Evolutionary conservation across 2,329 filamentous ascomycete genomes (phyloP).

Genomic region (Penicillium italicum): DNA sequence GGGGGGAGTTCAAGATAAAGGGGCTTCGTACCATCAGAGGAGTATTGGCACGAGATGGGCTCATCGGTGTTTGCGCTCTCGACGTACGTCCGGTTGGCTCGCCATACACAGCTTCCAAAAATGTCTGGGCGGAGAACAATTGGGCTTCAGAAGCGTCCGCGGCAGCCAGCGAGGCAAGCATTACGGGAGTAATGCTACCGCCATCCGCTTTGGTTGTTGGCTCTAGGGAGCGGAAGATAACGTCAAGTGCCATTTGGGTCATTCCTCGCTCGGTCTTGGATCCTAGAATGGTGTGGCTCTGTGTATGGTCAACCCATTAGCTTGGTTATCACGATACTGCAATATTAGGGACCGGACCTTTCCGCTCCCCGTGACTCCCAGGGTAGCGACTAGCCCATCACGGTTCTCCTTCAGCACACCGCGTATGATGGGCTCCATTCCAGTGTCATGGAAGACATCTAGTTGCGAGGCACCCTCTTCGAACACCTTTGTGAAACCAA

Average conservation of each 20-base stretch:
- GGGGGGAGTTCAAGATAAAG: constrained; percentile 27
- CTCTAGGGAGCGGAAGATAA: constrained; percentile 79
- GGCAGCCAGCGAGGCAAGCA: constrained; percentile 69
- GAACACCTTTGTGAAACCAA: constrained; percentile 91
- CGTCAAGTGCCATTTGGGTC: constrained; percentile 85
- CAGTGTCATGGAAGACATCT: constrained; percentile 79
- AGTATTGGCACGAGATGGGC: constrained; percentile 46
- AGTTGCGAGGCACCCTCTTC: constrained; percentile 80
- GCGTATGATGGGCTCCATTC: constrained; percentile 70
- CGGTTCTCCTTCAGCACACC: constrained; percentile 80
- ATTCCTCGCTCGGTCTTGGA: constrained; percentile 81
- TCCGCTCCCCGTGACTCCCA: constrained; percentile 92
- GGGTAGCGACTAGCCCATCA: constrained; percentile 83
- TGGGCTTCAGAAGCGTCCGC: constrained; percentile 79
- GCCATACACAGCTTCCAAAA: constrained; percentile 73
- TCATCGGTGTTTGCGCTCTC: constrained; percentile 66
- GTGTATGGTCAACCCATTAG: constrained; percentile 10
- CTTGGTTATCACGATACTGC: not conserved
- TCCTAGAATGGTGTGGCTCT: constrained; percentile 96
- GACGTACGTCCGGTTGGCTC: constrained; percentile 61
- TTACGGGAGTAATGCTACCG: constrained; percentile 51
- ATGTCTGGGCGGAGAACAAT: constrained; percentile 68
- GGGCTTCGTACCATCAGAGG: constrained; percentile 43
- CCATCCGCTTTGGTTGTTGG: constrained; percentile 64
- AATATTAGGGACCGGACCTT: constrained; percentile 61